Conservation (phyloP, 2,329 filamentous ascomycete species). For the Akanthomyces dipterigenus region DNA sequence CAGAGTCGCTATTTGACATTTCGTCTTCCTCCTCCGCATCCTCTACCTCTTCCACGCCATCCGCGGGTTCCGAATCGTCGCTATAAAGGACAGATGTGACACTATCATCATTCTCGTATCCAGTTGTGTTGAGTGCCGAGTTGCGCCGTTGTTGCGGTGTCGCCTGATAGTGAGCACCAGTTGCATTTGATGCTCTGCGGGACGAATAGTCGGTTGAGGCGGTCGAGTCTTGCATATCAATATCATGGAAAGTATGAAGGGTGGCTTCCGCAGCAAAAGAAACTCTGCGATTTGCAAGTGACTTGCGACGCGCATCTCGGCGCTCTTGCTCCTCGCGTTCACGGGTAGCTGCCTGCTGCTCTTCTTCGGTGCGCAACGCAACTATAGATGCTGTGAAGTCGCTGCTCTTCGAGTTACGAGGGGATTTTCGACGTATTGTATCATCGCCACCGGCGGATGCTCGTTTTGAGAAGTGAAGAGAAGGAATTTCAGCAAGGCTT, state of each 20-base stretch:
- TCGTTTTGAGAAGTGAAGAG: conserved; percentile 40
- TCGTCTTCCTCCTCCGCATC: conserved; percentile 40
- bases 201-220: conserved; percentile 66
- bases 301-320: conserved; percentile 85
- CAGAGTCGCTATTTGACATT: conserved; percentile 50
- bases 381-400: conserved; percentile 46
- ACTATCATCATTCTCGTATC: conserved; percentile 45
- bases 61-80: conserved; percentile 52
- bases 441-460: conserved; percentile 1
- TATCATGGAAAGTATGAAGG: conserved; percentile 91
- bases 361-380: conserved; percentile 61
- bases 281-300: conserved; percentile 84
- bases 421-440: conserved; percentile 9
- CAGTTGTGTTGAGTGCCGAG: conserved; percentile 40
- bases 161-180: conserved; percentile 14
- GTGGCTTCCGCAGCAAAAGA: conserved; percentile 97
- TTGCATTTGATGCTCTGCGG: conserved; percentile 60
- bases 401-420: conserved; percentile 15
- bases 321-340: conserved; percentile 68
- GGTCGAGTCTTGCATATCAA: conserved; percentile 84
- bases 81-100: conserved; percentile 77
- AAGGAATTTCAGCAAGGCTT: conserved; percentile 58
- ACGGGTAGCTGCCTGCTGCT: conserved; percentile 61
- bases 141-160: conserved; percentile 2
- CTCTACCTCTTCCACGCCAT: conserved; percentile 48